Evolutionary conservation across 306 rosid genomes (phyloP), one percentile per base, ranked within the genome.

Genomic region (Mimosa bimucronata): DNA sequence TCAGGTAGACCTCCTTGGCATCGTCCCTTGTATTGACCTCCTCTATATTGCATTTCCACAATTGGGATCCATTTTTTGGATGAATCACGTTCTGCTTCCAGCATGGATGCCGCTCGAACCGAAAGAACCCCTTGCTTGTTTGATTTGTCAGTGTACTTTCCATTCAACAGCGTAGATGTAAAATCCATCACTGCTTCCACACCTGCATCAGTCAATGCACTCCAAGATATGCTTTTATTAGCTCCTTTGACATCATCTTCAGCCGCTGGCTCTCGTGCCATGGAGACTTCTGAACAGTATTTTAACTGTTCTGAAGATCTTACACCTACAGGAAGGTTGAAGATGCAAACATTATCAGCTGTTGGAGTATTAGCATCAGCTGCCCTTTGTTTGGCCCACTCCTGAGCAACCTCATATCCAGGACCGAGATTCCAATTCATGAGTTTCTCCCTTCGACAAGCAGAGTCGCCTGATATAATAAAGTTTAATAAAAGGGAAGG

Each of bases 1-100:
- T 95, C 98, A 16, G 98, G 98, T 48, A 92, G 91, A 78, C 98
- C 98, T 79, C 98, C 98, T 87, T 91, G 96, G 88, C 98, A 95
- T 45, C 98, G 88, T 42, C 98, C 98, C 88, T 78, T 83, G 88
- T 88, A 95, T 79, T 83, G 70, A 66, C 98, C 98, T 72, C 98
- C 98, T 87, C 95, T 86, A 75, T 91, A 95, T 84, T 85, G 91
- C 92, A 95, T 88, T 87, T 95, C 98, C 85, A 95, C 88, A 73
- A 80, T 74, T 60, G 97, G 97, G 87, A 77, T 90, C 98, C 98
- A 95, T 82, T 87, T 90, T 83, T 90, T 92, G 3, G 98, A 88
- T 45, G 89, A 84, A 87, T 92, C 94, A 15, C 98, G 91, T 84
- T 95, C 98, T n/a, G 92, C 88, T 90, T 95, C 97, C 97, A 95